These are phyloP conservation scores for Xerocomus nothofagi DNA, from an alignment of 1,284 basidiomycete genomes.

Conservation along the genomic window DNA sequence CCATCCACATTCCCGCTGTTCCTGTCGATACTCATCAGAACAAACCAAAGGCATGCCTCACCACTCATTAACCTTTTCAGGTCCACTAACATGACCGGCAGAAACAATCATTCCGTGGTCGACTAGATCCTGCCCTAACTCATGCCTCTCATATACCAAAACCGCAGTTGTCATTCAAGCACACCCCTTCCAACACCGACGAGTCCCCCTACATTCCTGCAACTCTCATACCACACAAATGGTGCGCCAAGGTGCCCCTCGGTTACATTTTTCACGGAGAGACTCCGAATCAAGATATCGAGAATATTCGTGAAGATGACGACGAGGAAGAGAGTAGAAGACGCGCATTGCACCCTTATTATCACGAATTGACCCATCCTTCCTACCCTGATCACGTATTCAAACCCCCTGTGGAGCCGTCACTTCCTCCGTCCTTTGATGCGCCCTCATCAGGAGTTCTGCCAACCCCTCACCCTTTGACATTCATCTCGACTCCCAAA, in stretches of 20 bases:
- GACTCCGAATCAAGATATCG: constrained; percentile 29
- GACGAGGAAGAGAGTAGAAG: constrained; percentile 26
- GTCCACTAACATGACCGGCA: constrained; percentile 21
- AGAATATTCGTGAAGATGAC: constrained; percentile 15
- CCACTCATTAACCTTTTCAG: background rate
- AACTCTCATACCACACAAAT: constrained; percentile 61
- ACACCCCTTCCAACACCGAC: constrained; percentile 54
- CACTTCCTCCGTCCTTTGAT: constrained; percentile 54
- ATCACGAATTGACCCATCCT: constrained; percentile 75
- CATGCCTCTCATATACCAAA: constrained; percentile 73
- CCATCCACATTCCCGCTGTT: constrained; percentile 53
- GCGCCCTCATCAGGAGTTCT: background rate
- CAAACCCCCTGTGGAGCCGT: constrained; percentile 43
- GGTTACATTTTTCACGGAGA: constrained; percentile 53
- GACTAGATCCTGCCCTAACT: constrained; percentile 59
- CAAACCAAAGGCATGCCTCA: constrained; percentile 22
- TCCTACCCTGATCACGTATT: constrained; percentile 73
- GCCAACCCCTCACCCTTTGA: constrained; percentile 48
- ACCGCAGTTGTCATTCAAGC: constrained; percentile 75
- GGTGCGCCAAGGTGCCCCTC: constrained; percentile 77
- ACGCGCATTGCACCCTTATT: constrained; percentile 69
- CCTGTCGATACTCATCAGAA: constrained; percentile 12
- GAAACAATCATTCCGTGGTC: constrained; percentile 38
- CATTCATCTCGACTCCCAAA: constrained; percentile 66
- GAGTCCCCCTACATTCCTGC: constrained; percentile 60